Percentiles rank a stretch among this genome's conserved stretches.
phyloP scores from a whole-genome alignment of 129 eudicot genomes.

The Rutidosis leptorrhynchoides region DNA sequence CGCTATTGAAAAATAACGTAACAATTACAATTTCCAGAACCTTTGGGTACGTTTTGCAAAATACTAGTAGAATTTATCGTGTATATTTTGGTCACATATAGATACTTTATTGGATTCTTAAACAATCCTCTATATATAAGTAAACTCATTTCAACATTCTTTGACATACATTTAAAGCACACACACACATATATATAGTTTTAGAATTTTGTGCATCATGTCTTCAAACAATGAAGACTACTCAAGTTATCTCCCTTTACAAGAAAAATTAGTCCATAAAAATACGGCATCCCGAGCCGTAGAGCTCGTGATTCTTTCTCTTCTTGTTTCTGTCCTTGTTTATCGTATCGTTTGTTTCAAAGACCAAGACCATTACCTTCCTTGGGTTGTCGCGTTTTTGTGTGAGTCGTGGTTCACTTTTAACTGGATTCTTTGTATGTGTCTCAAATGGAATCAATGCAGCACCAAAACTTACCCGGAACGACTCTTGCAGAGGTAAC shows the following conservation, averaged over 20 bases:
- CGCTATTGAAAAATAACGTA: too few species aligned
- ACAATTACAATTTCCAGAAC: not conserved
- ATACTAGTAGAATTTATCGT: not conserved
- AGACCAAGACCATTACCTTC: slow-evolving; percentile 38
- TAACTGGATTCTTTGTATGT: slow-evolving; percentile 37
- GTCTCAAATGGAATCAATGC: slow-evolving; percentile 46
- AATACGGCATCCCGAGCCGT: slow-evolving; percentile 37
- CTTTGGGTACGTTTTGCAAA: not conserved
- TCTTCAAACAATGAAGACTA: slow-evolving; percentile 15
- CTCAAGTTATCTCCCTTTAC: slow-evolving; percentile 29
- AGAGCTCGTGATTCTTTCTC: slow-evolving; percentile 45
- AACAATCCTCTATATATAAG: slow-evolving; percentile 3
- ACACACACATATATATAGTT: not conserved
- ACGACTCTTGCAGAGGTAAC: slow-evolving; percentile 36
- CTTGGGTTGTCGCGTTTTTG: slow-evolving; percentile 44
- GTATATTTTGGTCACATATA: not conserved
- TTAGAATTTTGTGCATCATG: slow-evolving; percentile 11
- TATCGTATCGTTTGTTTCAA: slow-evolving; percentile 39
- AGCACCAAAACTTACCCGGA: slow-evolving; percentile 36
- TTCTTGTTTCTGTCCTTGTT: slow-evolving; percentile 37
- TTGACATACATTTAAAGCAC: too few species aligned
- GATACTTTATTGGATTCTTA: not conserved
- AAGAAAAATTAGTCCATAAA: slow-evolving; percentile 31
- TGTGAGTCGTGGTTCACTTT: slow-evolving; percentile 56
- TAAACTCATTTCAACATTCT: too few species aligned